A percentile compares a stretch with the other conserved stretches of the same genome.
These are phyloP conservation scores for Aspergillus sp. DNA, from an alignment of 2,329 filamentous ascomycete genomes.

Conservation along the genomic window DNA sequence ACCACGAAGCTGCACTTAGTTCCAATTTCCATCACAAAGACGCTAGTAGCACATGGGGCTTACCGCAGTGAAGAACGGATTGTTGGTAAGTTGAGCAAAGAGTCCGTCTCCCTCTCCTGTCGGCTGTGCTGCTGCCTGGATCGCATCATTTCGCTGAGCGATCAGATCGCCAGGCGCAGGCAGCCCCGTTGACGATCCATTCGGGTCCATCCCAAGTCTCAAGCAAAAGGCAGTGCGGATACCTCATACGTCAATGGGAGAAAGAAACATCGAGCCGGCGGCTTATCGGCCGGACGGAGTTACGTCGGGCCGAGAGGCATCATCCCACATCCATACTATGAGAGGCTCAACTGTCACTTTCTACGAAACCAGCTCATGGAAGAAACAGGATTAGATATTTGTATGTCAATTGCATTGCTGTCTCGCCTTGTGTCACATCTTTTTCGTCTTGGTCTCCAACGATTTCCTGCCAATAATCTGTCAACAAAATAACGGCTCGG, in stretches of 20 bases:
- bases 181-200: constrained; percentile 29
- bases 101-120: constrained; percentile 34
- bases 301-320: constrained; percentile 29
- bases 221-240: constrained; percentile 11
- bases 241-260: constrained; percentile 2
- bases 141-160: constrained; percentile 34
- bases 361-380: too few relatives aligned
- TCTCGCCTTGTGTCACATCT: too few relatives aligned
- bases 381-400: too few relatives aligned
- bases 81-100: constrained; percentile 46
- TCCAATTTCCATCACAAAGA: too few relatives aligned
- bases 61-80: constrained; percentile 53
- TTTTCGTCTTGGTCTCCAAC: too few relatives aligned
- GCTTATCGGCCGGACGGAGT: constrained; percentile 23
- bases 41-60: constrained; percentile 7
- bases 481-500: constrained; percentile 6
- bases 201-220: constrained; percentile 34
- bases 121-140: constrained; percentile 27
- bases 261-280: not conserved
- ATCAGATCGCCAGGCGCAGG: constrained; percentile 37
- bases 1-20: not conserved
- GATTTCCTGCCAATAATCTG: too few relatives aligned
- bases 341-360: not conserved
- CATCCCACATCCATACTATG: not conserved
- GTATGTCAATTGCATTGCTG: too few relatives aligned